Evolutionary conservation across 257 asterid genomes (phyloP).

Genomic region (Capsicum rhomboideum): DNA sequence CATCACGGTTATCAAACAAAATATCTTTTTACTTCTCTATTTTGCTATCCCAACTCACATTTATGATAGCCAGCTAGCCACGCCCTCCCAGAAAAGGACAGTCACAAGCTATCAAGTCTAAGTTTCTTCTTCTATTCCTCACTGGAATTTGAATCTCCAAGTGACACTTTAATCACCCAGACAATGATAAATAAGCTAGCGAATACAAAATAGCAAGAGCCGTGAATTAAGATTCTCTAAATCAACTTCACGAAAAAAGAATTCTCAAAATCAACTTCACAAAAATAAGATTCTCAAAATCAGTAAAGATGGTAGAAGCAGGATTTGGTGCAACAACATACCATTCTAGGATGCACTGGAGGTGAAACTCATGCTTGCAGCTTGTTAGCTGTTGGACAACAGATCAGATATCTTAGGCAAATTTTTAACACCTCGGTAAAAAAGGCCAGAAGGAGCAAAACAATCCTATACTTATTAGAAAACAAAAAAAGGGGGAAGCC

Average conservation of each 20-base stretch:
- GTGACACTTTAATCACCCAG: background rate
- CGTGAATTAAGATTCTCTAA: background rate
- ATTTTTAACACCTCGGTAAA: background rate
- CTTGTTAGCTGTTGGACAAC: slow-evolving; percentile 47
- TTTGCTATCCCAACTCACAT: background rate
- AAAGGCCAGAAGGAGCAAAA: background rate
- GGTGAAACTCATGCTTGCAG: slow-evolving; percentile 90
- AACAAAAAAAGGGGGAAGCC: background rate
- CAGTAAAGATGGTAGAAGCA: background rate
- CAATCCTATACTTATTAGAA: background rate
- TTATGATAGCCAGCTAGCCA: background rate
- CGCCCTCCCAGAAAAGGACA: background rate
- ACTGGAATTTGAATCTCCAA: background rate
- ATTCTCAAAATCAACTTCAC: background rate
- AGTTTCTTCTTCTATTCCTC: background rate
- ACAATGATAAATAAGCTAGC: background rate
- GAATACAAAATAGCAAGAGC: background rate
- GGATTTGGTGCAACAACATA: slow-evolving; percentile 12
- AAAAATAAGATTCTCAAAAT: background rate
- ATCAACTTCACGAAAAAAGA: background rate
- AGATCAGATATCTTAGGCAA: background rate
- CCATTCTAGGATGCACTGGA: slow-evolving; percentile 98
- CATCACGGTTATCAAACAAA: background rate
- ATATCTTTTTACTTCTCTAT: background rate
- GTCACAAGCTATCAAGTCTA: background rate